Evolutionary conservation across 148 eudicot genomes (phyloP).

Genomic region (Hydrangea macrophylla): DNA sequence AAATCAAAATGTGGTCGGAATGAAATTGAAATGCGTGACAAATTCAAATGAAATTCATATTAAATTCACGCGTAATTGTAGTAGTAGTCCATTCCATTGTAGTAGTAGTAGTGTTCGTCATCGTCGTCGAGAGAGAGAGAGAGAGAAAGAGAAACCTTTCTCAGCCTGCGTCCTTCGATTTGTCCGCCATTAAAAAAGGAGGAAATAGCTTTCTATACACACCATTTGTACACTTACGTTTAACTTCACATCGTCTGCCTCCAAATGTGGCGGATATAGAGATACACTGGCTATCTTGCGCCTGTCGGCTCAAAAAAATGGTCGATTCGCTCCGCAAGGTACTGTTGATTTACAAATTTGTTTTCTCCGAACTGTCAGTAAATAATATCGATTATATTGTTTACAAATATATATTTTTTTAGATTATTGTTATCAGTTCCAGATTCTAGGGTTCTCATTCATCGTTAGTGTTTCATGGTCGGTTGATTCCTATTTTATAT

Average conservation of each 20-base stretch:
- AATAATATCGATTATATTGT: not conserved
- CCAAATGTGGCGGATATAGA: slow-evolving; percentile 26
- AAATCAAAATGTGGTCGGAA: slow-evolving; percentile 98
- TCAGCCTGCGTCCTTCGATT: slow-evolving; percentile 9
- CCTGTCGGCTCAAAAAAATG: slow-evolving; percentile 13
- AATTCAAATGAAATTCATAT: slow-evolving; percentile 46
- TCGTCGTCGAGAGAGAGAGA: slow-evolving; percentile 11
- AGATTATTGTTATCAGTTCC: slow-evolving; percentile 15
- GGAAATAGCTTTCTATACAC: not conserved
- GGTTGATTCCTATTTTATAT: not conserved
- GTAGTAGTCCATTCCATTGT: slow-evolving; percentile 62
- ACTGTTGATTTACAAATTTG: slow-evolving; percentile 5
- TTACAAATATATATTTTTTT: not conserved
- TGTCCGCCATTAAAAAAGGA: slow-evolving; percentile 5
- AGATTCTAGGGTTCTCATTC: slow-evolving; percentile 19
- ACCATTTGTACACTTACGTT: not conserved
- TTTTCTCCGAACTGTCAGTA: not conserved
- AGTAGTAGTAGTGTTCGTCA: slow-evolving; percentile 15
- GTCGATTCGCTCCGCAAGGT: slow-evolving; percentile 18
- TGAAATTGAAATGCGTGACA: slow-evolving; percentile 68
- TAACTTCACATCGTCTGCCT: not conserved
- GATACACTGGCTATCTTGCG: slow-evolving; percentile 17
- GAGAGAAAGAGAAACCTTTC: not conserved
- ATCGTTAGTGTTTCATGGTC: not conserved
- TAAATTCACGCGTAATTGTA: slow-evolving; percentile 64